Evolutionary conservation across 306 rosid genomes (phyloP).

Genomic region (Cyclanthera cordifolia): DNA sequence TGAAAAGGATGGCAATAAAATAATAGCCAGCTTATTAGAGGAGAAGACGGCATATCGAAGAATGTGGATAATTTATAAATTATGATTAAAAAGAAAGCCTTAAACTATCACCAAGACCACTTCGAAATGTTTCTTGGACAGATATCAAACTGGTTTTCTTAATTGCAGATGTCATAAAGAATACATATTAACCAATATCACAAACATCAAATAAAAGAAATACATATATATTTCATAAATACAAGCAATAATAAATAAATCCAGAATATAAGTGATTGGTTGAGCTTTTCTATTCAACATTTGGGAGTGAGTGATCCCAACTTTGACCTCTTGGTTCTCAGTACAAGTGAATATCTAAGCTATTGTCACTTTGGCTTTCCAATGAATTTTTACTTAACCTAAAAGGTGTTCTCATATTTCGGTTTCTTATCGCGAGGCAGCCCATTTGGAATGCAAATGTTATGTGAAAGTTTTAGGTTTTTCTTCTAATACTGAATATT

Average conservation of each 20-base stretch:
- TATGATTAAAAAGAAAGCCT: neutral
- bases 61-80: neutral
- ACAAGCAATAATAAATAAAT: neutral
- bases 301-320: no score
- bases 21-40: conserved; percentile 5
- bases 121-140: neutral
- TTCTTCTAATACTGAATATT: neutral
- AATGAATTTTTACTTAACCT: neutral
- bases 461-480: neutral
- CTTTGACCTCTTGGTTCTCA: no score
- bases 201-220: neutral
- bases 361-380: neutral
- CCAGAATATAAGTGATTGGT: neutral
- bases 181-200: neutral
- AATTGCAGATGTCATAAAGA: neutral
- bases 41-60: neutral
- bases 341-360: no score
- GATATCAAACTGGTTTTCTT: neutral
- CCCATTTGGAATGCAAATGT: neutral
- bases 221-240: neutral
- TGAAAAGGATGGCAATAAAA: conserved; percentile 21
- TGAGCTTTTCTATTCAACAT: neutral
- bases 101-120: neutral
- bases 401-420: neutral
- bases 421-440: no score